Base-by-base conservation (phyloP, 148 eudicot species). In the Suaeda aralocaspica region DNA sequence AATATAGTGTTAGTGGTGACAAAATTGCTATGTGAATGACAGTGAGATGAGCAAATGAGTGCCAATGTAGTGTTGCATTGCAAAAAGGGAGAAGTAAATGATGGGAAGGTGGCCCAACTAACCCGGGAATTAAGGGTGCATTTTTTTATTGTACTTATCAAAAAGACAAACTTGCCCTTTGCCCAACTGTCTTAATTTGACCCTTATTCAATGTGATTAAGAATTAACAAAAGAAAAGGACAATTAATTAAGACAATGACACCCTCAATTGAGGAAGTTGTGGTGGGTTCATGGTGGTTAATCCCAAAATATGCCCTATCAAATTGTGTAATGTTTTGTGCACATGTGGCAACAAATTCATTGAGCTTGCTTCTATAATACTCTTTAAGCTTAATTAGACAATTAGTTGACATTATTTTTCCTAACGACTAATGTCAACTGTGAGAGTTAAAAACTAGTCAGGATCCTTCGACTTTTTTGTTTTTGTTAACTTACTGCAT, bases 51-150 rank as follows among this genome's bases (percentile, higher is more conserved):
- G 50, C 78, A 41, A 25, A 52, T n/a, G 44, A 1, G 46, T 25
- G 28, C 5, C 9, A 48, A 8, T 61, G 33, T 31, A 16, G 34
- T 31, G 55, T 59, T 48, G 51, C 48, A 60, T 62, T 69, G 69
- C 68, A 48, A 45, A 76, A 76, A 56, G 64, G 59, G 49, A 36
- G 24, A 49, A 12, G 5, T 12, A 33, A 50, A 44, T 49, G 26
- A 70, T 36, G 51, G 19, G 25, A 70, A 56, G 22, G 58, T 18
- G 50, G 29, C 77, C 63, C 64, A 70, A 64, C 49, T 53, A 55
- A 31, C 74, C 79, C 81, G 69, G 52, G 53, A 73, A 63, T 71
- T 59, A 42, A 26, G 80, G 80, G 59, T 12, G 48, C n/a, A 10
- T 57, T 18, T 6, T 13, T 46, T 13, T 22, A n/a, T n/a, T 41